Base-by-base conservation (phyloP, 768 basidiomycete species). In the Glaciozyma martinii region DNA sequence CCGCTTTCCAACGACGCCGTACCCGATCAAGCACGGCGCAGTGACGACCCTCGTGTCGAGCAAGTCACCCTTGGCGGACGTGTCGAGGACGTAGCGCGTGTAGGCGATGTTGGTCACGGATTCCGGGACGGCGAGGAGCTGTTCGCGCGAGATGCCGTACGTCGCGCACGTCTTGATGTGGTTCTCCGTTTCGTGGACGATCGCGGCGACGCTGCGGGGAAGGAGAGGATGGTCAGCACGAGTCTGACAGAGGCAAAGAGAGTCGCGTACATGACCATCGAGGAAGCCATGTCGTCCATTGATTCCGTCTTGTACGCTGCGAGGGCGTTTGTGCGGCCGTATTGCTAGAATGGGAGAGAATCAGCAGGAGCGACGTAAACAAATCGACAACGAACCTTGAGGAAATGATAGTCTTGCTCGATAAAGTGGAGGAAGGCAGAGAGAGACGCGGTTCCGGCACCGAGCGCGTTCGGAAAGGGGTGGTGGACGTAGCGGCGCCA, bases 1-100 rank as follows among this genome's bases (percentile, higher is more conserved):
- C 85, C 90, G 89, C 47, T 89, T 77, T 1, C 91, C 92, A 0
- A 92, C 89, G 74, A 94, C 89, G 16, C 92, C 92, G 74, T 95
- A 97, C 3, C 92, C 93, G 0, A 94, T 78, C 13, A 94, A 79
- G 74, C 93, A 97, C 12, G 89, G 86, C 15, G 87, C 84, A 1
- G 92, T 80, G 0, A 89, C 87, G 78, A 95, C 85, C n/a, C 86
- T 73, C 8, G 93, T 78, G 65, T 82, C 85, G 43, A 82, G 81
- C 6, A 82, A 75, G 72, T 92, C 89, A 0, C 89, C 89, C 83
- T 87, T 79, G 80, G 84, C 70, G 0, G 89, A 90, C 0, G 84
- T 78, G 75, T 94, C 88, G 29, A 95, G 78, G 33, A 95, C 80
- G 77, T 86, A 97, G 12, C 86, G 85, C 0, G 90, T 89, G 72